A percentile compares a stretch with the other conserved stretches of the same genome.
phyloP scores from a whole-genome alignment of 352 stramenopile genomes.

The Phytopythium vexans region DNA sequence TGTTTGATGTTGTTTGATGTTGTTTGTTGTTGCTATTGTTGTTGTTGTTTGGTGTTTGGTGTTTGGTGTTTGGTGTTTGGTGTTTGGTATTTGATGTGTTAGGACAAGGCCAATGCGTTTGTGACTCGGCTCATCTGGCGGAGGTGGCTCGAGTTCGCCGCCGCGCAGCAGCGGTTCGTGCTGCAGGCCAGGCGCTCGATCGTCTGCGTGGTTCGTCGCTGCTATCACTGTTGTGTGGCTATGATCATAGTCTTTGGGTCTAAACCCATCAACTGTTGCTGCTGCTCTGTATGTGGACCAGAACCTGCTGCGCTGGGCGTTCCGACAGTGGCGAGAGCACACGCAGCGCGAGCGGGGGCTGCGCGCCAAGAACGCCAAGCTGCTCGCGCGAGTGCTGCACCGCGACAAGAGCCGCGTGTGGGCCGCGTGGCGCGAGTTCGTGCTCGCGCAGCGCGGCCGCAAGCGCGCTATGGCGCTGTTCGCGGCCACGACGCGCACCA shows the following conservation, averaged over 20 bases:
- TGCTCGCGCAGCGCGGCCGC: conserved; percentile 45
- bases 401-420: conserved; percentile 51
- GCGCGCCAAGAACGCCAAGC: conserved; percentile 40
- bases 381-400: conserved; percentile 54
- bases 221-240: conserved; percentile 1
- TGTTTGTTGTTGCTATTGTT: too few relatives aligned
- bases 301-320: conserved; percentile 63
- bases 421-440: conserved; percentile 58
- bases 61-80: too few relatives aligned
- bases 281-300: conserved; percentile 11
- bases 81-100: background rate
- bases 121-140: conserved; percentile 44
- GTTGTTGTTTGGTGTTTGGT: background rate
- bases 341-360: conserved; percentile 27
- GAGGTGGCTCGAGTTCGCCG: conserved; percentile 51
- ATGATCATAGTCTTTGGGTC: background rate
- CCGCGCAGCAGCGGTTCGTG: conserved; percentile 61
- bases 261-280: background rate
- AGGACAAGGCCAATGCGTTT: conserved; percentile 41
- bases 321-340: conserved; percentile 62
- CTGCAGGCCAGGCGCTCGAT: conserved; percentile 70
- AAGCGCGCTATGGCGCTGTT: conserved; percentile 60
- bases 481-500: conserved; percentile 49
- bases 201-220: conserved; percentile 49
- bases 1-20: background rate